These are phyloP conservation scores for Beta corolliflora DNA, from an alignment of 179 eudicot species.

Conservation along the genomic window DNA sequence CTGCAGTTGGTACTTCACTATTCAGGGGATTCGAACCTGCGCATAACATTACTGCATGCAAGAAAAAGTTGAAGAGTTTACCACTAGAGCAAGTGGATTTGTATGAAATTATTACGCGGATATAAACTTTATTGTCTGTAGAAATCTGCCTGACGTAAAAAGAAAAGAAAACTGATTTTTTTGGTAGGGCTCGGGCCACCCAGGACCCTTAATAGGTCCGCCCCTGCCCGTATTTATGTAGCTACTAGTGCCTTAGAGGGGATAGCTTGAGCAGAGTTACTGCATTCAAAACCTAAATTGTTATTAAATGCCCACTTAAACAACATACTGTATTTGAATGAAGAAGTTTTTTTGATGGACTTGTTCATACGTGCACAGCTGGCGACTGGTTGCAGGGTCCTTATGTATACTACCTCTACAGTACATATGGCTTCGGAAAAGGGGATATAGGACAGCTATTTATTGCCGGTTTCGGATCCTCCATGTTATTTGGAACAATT, in stretches of 20 bases:
- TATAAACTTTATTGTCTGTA: too few relatives aligned
- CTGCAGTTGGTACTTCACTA: too few relatives aligned
- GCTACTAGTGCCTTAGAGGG: not conserved
- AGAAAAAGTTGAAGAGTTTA: too few relatives aligned
- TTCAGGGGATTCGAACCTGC: too few relatives aligned
- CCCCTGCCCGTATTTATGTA: not conserved
- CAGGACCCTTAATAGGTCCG: too few relatives aligned
- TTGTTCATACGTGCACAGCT: slow-evolving; percentile 58
- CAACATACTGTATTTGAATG: not conserved
- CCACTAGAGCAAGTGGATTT: too few relatives aligned
- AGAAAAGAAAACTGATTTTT: too few relatives aligned
- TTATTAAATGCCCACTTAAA: too few relatives aligned
- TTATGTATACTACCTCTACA: slow-evolving; percentile 93
- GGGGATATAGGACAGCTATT: slow-evolving; percentile 96
- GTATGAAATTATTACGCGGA: too few relatives aligned
- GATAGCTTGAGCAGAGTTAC: not conserved
- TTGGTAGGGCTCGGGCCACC: too few relatives aligned
- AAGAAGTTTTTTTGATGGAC: slow-evolving; percentile 23
- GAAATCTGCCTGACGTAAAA: too few relatives aligned
- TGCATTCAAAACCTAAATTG: not conserved
- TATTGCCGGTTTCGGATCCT: slow-evolving; percentile 97
- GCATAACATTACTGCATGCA: too few relatives aligned
- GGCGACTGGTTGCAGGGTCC: slow-evolving; percentile 99
- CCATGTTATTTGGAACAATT: slow-evolving; percentile 95
- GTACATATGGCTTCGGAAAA: slow-evolving; percentile 77